phyloP scores from a whole-genome alignment of 2,329 filamentous ascomycete genomes.

The Tolypocladium ovalisporum region DNA sequence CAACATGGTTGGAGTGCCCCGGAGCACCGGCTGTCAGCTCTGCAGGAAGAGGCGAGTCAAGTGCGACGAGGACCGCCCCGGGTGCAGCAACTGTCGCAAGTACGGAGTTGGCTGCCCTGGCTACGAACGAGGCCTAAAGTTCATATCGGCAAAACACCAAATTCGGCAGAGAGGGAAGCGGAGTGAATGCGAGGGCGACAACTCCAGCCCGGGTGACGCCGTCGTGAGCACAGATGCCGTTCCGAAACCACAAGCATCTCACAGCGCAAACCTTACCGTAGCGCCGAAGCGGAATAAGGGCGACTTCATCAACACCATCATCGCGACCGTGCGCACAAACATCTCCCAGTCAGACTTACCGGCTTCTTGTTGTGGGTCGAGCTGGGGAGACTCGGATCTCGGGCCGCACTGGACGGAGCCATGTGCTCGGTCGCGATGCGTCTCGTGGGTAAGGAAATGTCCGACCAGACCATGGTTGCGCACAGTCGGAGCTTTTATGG shows the following conservation, averaged over 20 bases:
- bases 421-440: slow-evolving; percentile 26
- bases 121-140: slow-evolving; percentile 27
- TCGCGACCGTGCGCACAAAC: slow-evolving; percentile 11
- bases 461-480: slow-evolving; percentile 16
- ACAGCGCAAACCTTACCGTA: background rate
- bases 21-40: slow-evolving; percentile 25
- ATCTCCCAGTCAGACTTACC: slow-evolving; percentile 8
- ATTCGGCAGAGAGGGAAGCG: slow-evolving; percentile 19
- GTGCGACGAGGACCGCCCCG: slow-evolving; percentile 33
- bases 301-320: slow-evolving; percentile 20
- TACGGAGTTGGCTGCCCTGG: slow-evolving; percentile 27
- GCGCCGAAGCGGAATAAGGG: slow-evolving; percentile 12
- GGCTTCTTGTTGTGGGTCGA: slow-evolving; percentile 15
- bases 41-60: slow-evolving; percentile 30
- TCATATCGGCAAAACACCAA: slow-evolving; percentile 26
- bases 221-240: background rate
- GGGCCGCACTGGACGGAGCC: slow-evolving; percentile 25
- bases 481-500: slow-evolving; percentile 27
- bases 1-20: slow-evolving; percentile 26
- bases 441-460: slow-evolving; percentile 22
- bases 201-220: slow-evolving; percentile 3
- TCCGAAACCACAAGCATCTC: background rate
- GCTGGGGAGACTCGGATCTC: slow-evolving; percentile 20
- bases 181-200: slow-evolving; percentile 1
- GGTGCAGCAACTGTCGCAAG: slow-evolving; percentile 26